These are phyloP conservation scores for Knufia petricola DNA, from an alignment of 2,329 filamentous ascomycete genomes.

Conservation along the genomic window DNA sequence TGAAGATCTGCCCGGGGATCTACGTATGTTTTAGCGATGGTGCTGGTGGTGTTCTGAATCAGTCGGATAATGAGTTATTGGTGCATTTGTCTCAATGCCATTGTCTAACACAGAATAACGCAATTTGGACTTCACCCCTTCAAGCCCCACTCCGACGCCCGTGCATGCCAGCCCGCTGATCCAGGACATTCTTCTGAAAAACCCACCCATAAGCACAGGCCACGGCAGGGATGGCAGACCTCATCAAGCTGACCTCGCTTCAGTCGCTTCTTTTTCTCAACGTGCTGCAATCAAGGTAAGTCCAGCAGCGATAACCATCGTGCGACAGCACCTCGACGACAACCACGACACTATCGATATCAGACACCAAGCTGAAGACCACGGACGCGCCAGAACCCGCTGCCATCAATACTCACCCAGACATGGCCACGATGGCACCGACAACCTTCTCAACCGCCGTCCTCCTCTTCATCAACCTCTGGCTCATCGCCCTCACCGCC, in stretches of 20 bases:
- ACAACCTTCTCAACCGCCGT: background rate
- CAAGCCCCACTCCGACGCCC: background rate
- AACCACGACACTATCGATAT: too few relatives aligned
- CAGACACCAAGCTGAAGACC: background rate
- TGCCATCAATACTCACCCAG: background rate
- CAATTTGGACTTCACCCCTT: background rate
- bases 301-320: background rate
- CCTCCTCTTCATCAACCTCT: background rate
- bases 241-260: background rate
- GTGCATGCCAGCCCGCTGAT: background rate
- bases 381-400: too few relatives aligned
- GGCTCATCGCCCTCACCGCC: background rate
- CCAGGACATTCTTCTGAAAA: background rate
- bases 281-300: background rate
- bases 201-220: background rate
- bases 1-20: background rate
- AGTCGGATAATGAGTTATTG: too few relatives aligned
- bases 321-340: too few relatives aligned
- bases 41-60: background rate
- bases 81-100: too few relatives aligned
- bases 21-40: background rate
- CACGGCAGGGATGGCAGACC: background rate
- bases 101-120: too few relatives aligned
- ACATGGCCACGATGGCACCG: background rate
- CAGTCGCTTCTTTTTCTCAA: background rate